Base-by-base conservation (phyloP, 2,329 filamentous ascomycete species). In the Cordyceps tenuipes region DNA sequence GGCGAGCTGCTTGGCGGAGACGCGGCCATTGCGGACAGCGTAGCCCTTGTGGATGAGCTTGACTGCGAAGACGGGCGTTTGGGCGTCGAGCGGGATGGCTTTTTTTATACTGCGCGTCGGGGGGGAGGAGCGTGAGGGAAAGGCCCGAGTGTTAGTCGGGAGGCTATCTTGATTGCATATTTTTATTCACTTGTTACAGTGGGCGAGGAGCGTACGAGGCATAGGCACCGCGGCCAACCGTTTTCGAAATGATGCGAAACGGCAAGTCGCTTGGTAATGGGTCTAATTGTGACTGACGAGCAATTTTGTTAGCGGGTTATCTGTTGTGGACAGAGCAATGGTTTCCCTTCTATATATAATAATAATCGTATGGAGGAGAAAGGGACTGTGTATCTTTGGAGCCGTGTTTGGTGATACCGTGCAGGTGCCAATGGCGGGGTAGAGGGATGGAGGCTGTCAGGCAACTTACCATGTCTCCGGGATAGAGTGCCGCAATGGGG, bases 41-140 rank as follows among this genome's bases (percentile, higher is more conserved):
- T 97, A 96, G 65, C 89, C 88, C 77, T 99, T 99, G 78, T 99
- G 93, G 71, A 99, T 97, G 75, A 99, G 90, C 74, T 99, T 99
- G 74, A 99, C 91, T 15, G 95, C 94, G 72, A 99, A 97, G 61
- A 99, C 79, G 34, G 93, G 93, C 29, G 77, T 82, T 29, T 83
- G 76, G 1, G 81, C 74, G 64, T 88, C 81, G 26, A 87, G 77
- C 8, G 93, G 93, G 51, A 88, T 84, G 34, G 93, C 94, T 77
- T 97, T 97, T 71, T 96, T 96, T 70, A 97, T 94, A 62, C 91
- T 93, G 73, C 21, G 9, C 8, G 2, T 21, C 5, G 19, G 44
- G 9, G 26, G 26, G n/a, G n/a, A n/a, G 26, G 3, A 29, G 26
- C 26, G 26, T 6, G 19, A 26, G 21, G 5, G 44, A 15, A 15